Conservation (phyloP, 805 yeast species). For the Brettanomyces bruxellensis region DNA sequence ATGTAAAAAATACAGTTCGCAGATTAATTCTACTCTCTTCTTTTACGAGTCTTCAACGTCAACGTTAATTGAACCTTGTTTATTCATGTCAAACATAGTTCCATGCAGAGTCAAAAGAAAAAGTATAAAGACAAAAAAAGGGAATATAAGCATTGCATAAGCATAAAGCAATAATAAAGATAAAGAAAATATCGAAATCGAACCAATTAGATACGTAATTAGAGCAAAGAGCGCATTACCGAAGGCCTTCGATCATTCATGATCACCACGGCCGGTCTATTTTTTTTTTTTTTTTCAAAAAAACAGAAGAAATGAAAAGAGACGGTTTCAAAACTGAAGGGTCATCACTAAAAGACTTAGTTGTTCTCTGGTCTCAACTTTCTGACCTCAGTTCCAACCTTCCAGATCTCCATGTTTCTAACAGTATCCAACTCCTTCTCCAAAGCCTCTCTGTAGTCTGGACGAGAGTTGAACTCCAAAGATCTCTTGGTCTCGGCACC, state of each 20-base stretch:
- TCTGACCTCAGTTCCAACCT: slow-evolving; percentile 98
- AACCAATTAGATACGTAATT: neutral
- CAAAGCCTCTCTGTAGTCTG: slow-evolving; percentile 94
- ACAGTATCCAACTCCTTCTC: slow-evolving; percentile 88
- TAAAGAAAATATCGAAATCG: neutral
- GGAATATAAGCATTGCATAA: neutral
- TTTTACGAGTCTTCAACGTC: too few relatives aligned
- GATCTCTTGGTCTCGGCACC: slow-evolving; percentile 98
- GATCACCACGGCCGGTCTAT: slow-evolving; percentile 1
- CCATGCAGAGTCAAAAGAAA: slow-evolving; percentile 1
- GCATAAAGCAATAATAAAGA: neutral
- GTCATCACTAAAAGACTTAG: slow-evolving; percentile 30
- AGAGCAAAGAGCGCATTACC: neutral
- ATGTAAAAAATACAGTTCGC: too few relatives aligned
- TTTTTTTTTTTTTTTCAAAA: too few relatives aligned
- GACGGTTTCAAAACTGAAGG: too few relatives aligned
- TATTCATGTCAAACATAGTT: slow-evolving; percentile 3
- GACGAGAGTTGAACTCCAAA: slow-evolving; percentile 94
- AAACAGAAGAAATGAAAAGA: too few relatives aligned
- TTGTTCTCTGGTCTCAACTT: slow-evolving; percentile 99
- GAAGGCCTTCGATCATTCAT: slow-evolving; percentile 1
- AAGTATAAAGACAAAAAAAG: neutral
- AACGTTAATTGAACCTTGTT: slow-evolving; percentile 1
- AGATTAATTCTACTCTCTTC: too few relatives aligned
- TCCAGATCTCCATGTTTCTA: slow-evolving; percentile 99